These are phyloP conservation scores for Volvariella volvacea DNA, from an alignment of 1,284 basidiomycete species.

Conservation along the genomic window DNA sequence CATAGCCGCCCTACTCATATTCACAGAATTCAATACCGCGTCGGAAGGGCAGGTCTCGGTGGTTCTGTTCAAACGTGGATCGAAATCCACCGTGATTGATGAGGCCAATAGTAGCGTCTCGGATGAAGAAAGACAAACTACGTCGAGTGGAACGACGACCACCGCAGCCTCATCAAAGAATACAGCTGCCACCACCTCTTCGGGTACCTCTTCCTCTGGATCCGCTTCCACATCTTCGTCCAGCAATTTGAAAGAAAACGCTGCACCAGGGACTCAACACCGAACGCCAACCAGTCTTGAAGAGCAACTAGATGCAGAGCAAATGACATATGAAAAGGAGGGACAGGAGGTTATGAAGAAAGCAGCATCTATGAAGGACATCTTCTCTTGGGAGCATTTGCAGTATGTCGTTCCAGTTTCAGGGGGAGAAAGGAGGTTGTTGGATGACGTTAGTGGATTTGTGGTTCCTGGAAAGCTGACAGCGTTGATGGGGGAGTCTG, in stretches of 20 bases:
- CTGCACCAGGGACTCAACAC: too few species aligned
- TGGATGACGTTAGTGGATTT: conserved; percentile 80
- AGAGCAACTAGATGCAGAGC: too few species aligned
- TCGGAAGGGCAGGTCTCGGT: conserved; percentile 21
- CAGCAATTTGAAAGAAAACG: too few species aligned
- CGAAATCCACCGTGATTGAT: conserved; percentile 13
- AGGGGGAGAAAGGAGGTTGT: conserved; percentile 44
- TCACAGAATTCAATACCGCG: conserved; percentile 37
- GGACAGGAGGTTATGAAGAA: conserved; percentile 5
- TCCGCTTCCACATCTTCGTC: neutral
- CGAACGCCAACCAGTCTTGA: too few species aligned
- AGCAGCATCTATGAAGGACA: conserved; percentile 22
- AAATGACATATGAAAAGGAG: too few species aligned
- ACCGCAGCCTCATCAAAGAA: conserved; percentile 2
- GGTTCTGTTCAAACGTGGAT: conserved; percentile 28
- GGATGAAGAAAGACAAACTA: neutral
- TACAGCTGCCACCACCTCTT: too few species aligned
- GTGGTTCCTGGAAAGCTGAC: conserved; percentile 78
- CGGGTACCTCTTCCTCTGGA: too few species aligned
- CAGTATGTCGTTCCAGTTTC: conserved; percentile 57
- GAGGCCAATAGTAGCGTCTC: too few species aligned
- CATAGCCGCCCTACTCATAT: conserved; percentile 39
- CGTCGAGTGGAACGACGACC: conserved; percentile 20
- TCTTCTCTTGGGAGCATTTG: conserved; percentile 62
- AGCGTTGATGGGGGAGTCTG: conserved; percentile 76